Conservation (phyloP, 345 rosid genomes). For the Citrus sp. region DNA sequence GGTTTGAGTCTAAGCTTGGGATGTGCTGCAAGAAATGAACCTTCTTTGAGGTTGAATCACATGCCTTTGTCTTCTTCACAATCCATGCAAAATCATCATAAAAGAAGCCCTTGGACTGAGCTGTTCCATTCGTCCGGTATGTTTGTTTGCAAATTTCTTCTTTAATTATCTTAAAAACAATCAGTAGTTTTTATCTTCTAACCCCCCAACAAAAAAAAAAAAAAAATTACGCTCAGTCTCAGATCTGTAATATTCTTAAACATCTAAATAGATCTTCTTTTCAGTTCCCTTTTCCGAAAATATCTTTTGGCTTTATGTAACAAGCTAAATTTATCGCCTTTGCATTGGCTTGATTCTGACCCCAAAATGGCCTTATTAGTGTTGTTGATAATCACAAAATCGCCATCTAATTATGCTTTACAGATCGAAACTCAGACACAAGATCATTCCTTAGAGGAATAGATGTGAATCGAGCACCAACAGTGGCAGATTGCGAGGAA, state of each 20-base stretch:
- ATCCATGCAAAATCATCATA: conserved; percentile 31
- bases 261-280: background rate
- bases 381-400: background rate
- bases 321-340: background rate
- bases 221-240: background rate
- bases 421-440: conserved; percentile 48
- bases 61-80: conserved; percentile 39
- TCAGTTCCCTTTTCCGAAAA: background rate
- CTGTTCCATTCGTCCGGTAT: conserved; percentile 57
- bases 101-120: conserved; percentile 38
- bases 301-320: background rate
- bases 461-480: conserved; percentile 57
- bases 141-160: background rate
- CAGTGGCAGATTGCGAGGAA: conserved; percentile 50
- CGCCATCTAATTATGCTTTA: background rate
- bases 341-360: too few species aligned
- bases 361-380: background rate
- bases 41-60: conserved; percentile 40
- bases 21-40: conserved; percentile 24
- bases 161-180: background rate
- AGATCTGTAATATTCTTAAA: conserved; percentile 7
- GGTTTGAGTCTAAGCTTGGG: conserved; percentile 62
- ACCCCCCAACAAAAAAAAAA: background rate
- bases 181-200: background rate
- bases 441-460: conserved; percentile 51